Conservation (phyloP, 345 rosid species). For the Pelargonium nanum region DNA sequence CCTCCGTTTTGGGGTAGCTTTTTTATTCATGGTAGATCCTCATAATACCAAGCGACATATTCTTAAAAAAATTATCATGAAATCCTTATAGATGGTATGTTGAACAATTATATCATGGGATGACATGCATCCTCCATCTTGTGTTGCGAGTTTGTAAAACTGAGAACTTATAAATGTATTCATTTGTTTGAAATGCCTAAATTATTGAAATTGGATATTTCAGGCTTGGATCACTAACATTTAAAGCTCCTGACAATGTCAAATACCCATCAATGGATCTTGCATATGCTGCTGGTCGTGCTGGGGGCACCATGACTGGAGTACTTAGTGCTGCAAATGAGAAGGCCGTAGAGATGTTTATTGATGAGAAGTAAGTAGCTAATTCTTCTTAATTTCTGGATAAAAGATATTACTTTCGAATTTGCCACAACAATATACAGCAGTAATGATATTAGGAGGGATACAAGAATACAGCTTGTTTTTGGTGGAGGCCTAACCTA, state of each 20-base stretch:
- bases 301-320: constrained; percentile 99
- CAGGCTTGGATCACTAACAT: constrained; percentile 89
- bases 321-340: constrained; percentile 97
- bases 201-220: constrained; percentile 8
- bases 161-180: neutral
- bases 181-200: neutral
- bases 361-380: constrained; percentile 57
- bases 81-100: too few species aligned
- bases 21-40: too few species aligned
- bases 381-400: neutral
- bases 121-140: neutral
- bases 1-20: too few species aligned
- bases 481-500: too few species aligned
- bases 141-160: neutral
- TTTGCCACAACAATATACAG: too few species aligned
- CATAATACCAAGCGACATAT: too few species aligned
- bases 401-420: neutral
- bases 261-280: constrained; percentile 95
- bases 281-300: constrained; percentile 90
- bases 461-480: too few species aligned
- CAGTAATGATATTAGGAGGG: too few species aligned
- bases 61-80: too few species aligned
- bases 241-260: constrained; percentile 72
- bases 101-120: neutral
- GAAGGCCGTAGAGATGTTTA: constrained; percentile 77